A percentile compares a stretch with the other conserved stretches of the same genome.
These are phyloP conservation scores for Paulownia fortunei DNA, from an alignment of 257 asterid species.

Conservation along the genomic window DNA sequence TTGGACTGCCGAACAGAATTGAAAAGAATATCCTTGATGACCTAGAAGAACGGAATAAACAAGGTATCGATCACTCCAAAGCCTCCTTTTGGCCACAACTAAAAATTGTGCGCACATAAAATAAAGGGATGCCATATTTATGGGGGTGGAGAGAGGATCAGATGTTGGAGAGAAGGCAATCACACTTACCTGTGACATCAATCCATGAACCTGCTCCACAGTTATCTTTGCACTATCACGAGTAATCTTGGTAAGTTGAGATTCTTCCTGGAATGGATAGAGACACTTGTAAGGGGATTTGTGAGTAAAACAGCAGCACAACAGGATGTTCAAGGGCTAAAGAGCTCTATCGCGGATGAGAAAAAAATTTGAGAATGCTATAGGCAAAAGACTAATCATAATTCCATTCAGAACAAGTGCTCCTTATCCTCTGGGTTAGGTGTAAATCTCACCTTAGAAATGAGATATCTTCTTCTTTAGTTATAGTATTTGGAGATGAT, in stretches of 20 bases:
- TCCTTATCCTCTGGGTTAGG: not conserved
- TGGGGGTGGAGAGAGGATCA: not conserved
- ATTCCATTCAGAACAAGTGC: not conserved
- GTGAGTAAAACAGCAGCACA: not conserved
- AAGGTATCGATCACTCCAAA: conserved; percentile 1
- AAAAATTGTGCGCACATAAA: not conserved
- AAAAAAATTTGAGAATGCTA: not conserved
- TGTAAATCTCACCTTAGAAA: not conserved
- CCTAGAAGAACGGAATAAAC: conserved; percentile 48
- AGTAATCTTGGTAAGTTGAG: conserved; percentile 89
- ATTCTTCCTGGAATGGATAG: conserved; percentile 76
- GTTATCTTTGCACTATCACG: conserved; percentile 96
- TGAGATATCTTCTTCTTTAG: not conserved
- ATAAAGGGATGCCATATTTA: not conserved
- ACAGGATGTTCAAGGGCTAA: not conserved
- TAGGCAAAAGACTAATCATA: not conserved
- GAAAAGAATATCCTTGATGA: conserved; percentile 92
- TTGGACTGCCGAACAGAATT: conserved; percentile 79
- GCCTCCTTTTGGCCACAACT: not conserved
- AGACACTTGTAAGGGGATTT: conserved; percentile 3
- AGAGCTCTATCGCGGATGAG: not conserved
- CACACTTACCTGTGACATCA: conserved; percentile 91
- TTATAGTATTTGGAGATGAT: not conserved
- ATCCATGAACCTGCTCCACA: conserved; percentile 97
- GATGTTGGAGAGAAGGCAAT: not conserved